phyloP scores from a whole-genome alignment of 1,284 basidiomycete species.

The Chiua sp. region DNA sequence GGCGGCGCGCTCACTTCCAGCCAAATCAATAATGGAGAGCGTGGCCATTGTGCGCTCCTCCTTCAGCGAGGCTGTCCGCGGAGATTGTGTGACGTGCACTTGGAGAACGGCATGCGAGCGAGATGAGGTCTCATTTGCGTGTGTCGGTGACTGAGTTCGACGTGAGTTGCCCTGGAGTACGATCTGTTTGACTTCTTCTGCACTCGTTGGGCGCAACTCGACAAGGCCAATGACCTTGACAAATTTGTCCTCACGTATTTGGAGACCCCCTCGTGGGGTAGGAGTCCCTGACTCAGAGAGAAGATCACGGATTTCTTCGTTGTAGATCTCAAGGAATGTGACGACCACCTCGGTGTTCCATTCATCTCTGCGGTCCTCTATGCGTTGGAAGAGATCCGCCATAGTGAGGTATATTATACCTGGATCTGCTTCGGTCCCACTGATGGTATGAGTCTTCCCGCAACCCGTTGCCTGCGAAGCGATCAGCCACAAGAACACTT shows the following conservation, averaged over 20 bases:
- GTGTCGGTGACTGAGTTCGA: constrained; percentile 90
- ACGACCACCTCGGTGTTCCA: constrained; percentile 87
- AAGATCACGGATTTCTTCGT: constrained; percentile 97
- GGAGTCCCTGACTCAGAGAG: constrained; percentile 75
- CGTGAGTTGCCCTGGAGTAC: constrained; percentile 88
- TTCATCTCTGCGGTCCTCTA: constrained; percentile 83
- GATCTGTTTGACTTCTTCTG: constrained; percentile 92
- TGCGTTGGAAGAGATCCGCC: constrained; percentile 92
- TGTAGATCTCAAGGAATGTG: constrained; percentile 97
- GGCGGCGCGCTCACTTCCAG: constrained; percentile 93
- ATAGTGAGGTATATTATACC: constrained; percentile 97
- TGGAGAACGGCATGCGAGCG: constrained; percentile 96
- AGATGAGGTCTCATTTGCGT: constrained; percentile 94
- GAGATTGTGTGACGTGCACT: constrained; percentile 88
- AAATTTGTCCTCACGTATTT: constrained; percentile 90
- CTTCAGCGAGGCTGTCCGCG: constrained; percentile 80
- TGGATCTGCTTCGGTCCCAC: constrained; percentile 84
- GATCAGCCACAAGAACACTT: constrained; percentile 20
- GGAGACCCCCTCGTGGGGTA: constrained; percentile 80
- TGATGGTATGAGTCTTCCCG: constrained; percentile 98
- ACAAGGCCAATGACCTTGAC: constrained; percentile 89
- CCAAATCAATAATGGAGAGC: constrained; percentile 95
- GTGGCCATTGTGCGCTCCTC: constrained; percentile 87
- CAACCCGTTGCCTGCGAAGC: constrained; percentile 88
- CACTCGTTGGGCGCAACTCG: constrained; percentile 78